Percentiles rank a stretch among this genome's conserved stretches.
Conservation (phyloP, 2,329 filamentous ascomycete genomes). For the Xylaria sp. region DNA sequence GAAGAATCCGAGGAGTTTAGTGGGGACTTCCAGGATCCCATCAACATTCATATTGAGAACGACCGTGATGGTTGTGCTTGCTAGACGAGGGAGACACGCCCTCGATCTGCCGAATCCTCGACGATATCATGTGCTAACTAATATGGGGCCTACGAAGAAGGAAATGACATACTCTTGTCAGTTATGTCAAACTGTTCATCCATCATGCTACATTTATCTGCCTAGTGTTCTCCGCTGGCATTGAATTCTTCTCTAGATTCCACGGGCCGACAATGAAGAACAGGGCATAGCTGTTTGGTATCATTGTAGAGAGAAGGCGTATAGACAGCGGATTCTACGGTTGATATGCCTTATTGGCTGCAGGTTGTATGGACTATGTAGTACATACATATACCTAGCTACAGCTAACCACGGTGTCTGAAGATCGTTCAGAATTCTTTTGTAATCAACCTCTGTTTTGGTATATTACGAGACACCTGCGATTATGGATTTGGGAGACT, state of each 20-base stretch:
- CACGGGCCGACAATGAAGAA: slow-evolving; percentile 4
- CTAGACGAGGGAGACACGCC: slow-evolving; percentile 52
- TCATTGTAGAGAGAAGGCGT: slow-evolving; percentile 17
- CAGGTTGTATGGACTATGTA: too few relatives aligned
- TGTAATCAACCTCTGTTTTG: slow-evolving; percentile 21
- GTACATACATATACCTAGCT: too few relatives aligned
- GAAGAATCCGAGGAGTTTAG: slow-evolving; percentile 98
- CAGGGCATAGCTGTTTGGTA: slow-evolving; percentile 12
- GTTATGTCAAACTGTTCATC: not conserved
- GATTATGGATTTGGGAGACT: not conserved
- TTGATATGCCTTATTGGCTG: not conserved
- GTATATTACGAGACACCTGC: slow-evolving; percentile 7
- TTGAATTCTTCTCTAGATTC: not conserved
- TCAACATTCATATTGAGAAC: slow-evolving; percentile 96
- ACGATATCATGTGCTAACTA: slow-evolving; percentile 23
- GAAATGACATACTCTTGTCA: not conserved
- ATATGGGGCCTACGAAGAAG: not conserved
- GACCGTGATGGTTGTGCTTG: slow-evolving; percentile 93
- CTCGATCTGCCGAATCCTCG: not conserved
- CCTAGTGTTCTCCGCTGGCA: slow-evolving; percentile 1
- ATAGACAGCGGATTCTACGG: slow-evolving; percentile 18
- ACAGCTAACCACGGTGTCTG: too few relatives aligned
- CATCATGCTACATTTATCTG: slow-evolving; percentile 4
- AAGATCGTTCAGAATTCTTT: not conserved
- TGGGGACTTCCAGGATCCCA: slow-evolving; percentile 95